Base-by-base conservation (phyloP, 345 rosid species). In the Trapa bicornis region DNA sequence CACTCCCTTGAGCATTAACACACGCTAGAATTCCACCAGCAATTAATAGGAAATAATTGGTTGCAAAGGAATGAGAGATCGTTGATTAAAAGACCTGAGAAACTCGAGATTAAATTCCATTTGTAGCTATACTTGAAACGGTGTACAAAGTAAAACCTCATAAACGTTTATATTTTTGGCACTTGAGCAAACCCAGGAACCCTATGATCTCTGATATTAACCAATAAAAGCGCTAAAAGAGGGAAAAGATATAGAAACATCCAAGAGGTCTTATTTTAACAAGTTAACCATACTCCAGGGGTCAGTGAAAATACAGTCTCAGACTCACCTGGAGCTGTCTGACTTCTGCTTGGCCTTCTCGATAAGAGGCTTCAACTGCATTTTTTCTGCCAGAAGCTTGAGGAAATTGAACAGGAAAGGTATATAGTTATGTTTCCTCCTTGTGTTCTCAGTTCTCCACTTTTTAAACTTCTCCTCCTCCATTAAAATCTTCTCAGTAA, bases 271-370 rank as follows among this genome's bases (percentile, higher is more conserved):
- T n/a, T 8, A 22, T 0, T 14, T 14, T 14, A 52, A 15, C n/a
- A 54, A 0, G 60, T 54, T 54, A 54, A 54, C 32, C 60, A 50
- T 50, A 54, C 29, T 54, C 60, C 60, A 54, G 9, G 33, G n/a
- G 60, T 54, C 9, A 29, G 33, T 54, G 48, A 45, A 45, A 45
- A 45, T 45, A 45, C 48, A 45, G 48, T 11, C 36, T 11, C 36
- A 57, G 61, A 35, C 52, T 84, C 85, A 87, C 58, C 80, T 77
- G 42, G 81, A 56, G 79, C 80, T 79, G 78, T 82, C 80, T 17
- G 85, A 77, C 54, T 89, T 94, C 87, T 89, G 96, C 84, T 89
- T 91, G 54, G 99, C 99, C 76, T 91, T 91, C 85, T 94, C 99
- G 32, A 91, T 87, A 41, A 94, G 88, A 32, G 97, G 97, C 74